Percentiles rank a stretch among this genome's conserved stretches.
These are phyloP conservation scores for Vickermania spadyakhi DNA, from an alignment of 208 protist species.

Conservation along the genomic window DNA sequence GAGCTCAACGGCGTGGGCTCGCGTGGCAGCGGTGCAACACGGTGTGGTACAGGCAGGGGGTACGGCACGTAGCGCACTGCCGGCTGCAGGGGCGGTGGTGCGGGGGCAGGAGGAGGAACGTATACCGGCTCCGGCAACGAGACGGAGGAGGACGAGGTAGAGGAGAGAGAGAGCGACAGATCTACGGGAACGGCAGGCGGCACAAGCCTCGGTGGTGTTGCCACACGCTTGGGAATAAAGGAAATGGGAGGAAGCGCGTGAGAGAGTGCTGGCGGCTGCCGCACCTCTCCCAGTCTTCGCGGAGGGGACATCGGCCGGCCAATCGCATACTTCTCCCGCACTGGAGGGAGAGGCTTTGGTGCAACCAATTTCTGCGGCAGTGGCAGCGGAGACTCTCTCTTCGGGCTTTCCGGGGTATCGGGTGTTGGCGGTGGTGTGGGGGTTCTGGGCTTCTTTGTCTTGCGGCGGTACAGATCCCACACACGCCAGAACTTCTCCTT, in stretches of 20 bases:
- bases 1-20: too few relatives aligned
- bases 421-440: background rate
- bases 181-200: background rate
- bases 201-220: background rate
- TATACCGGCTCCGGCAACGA: background rate
- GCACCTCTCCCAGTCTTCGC: background rate
- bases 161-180: background rate
- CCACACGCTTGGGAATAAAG: background rate
- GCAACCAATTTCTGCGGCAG: background rate
- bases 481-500: constrained; percentile 1
- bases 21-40: background rate
- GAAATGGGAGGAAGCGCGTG: background rate
- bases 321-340: background rate
- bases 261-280: background rate
- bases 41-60: background rate
- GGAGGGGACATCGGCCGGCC: background rate
- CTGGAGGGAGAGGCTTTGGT: background rate
- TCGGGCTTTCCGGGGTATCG: background rate
- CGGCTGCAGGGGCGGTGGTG: background rate
- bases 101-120: background rate
- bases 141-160: background rate
- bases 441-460: background rate
- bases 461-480: background rate
- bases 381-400: background rate
- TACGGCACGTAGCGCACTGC: background rate